Conservation (phyloP, 1,284 basidiomycete species). For the Sporisorium iseilematis-ciliati region DNA sequence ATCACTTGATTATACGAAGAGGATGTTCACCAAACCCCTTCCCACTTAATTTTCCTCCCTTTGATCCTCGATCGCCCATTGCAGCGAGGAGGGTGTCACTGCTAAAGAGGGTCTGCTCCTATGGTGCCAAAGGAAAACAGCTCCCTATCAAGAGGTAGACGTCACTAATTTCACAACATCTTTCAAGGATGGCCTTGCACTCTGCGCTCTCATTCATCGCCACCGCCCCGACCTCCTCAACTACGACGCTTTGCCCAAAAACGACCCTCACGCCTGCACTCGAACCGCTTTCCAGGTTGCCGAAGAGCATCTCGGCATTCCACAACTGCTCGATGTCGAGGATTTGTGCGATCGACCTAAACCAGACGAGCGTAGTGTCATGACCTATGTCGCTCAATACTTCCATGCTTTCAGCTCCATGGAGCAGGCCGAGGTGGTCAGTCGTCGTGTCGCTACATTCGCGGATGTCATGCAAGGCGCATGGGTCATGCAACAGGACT, state of each 20-base stretch:
- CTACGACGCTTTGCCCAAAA: constrained; percentile 80
- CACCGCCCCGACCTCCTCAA: constrained; percentile 95
- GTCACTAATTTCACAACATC: constrained; percentile 92
- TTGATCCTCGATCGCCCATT: neutral
- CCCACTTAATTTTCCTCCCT: neutral
- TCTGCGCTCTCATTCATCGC: constrained; percentile 95
- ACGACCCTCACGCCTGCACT: constrained; percentile 72
- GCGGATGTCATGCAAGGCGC: constrained; percentile 87
- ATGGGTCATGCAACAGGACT: constrained; percentile 84
- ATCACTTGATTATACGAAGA: neutral
- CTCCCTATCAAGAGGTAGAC: constrained; percentile 88
- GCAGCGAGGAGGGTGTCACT: constrained; percentile 90
- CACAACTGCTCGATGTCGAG: constrained; percentile 95
- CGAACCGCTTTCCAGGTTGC: constrained; percentile 38
- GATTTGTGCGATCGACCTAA: constrained; percentile 89
- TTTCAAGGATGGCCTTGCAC: constrained; percentile 92
- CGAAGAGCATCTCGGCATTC: constrained; percentile 44
- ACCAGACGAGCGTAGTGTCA: constrained; percentile 94
- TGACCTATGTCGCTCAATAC: constrained; percentile 94
- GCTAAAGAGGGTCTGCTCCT: constrained; percentile 93
- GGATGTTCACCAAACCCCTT: neutral
- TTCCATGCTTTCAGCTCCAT: constrained; percentile 98
- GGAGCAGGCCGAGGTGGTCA: constrained; percentile 95
- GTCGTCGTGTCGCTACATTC: constrained; percentile 92
- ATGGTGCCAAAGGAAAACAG: constrained; percentile 98